These are phyloP conservation scores for Mortierella antarctica DNA, from an alignment of 192 early-diverging fungal genomes.

Conservation along the genomic window DNA sequence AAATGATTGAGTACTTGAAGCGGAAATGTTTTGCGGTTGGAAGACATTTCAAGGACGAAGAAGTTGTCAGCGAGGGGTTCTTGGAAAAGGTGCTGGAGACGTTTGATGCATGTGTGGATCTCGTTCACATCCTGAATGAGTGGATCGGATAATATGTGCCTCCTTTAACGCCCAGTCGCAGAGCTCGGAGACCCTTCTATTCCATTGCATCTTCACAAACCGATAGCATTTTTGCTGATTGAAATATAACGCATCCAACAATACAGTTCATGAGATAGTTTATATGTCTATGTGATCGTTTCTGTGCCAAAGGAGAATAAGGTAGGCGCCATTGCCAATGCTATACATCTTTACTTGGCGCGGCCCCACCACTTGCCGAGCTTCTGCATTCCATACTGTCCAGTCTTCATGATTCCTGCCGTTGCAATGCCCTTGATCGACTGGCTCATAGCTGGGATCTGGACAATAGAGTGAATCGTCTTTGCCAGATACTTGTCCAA, in stretches of 20 bases:
- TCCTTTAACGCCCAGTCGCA: too few species aligned
- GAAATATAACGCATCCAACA: too few species aligned
- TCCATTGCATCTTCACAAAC: too few species aligned
- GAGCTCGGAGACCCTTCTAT: too few species aligned
- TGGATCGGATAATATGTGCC: slow-evolving; percentile 50
- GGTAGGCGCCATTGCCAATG: neutral
- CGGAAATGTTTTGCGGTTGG: slow-evolving; percentile 63
- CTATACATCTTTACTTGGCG: slow-evolving; percentile 31
- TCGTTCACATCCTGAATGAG: slow-evolving; percentile 65
- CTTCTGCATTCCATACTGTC: slow-evolving; percentile 71
- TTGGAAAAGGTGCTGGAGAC: slow-evolving; percentile 58
- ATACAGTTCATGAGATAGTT: too few species aligned
- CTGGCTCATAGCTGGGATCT: slow-evolving; percentile 88
- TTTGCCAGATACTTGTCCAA: slow-evolving; percentile 51
- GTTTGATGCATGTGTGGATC: slow-evolving; percentile 59
- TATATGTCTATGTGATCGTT: too few species aligned
- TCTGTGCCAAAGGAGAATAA: too few species aligned
- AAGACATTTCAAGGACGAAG: slow-evolving; percentile 57
- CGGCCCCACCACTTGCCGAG: slow-evolving; percentile 64
- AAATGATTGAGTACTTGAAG: slow-evolving; percentile 64
- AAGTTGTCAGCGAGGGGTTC: slow-evolving; percentile 64
- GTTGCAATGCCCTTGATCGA: slow-evolving; percentile 92
- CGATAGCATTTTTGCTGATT: too few species aligned
- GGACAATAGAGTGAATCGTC: slow-evolving; percentile 72
- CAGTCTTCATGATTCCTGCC: slow-evolving; percentile 77